Evolutionary conservation across 805 yeast species (phyloP).

Genomic region (Komagataella populi): DNA sequence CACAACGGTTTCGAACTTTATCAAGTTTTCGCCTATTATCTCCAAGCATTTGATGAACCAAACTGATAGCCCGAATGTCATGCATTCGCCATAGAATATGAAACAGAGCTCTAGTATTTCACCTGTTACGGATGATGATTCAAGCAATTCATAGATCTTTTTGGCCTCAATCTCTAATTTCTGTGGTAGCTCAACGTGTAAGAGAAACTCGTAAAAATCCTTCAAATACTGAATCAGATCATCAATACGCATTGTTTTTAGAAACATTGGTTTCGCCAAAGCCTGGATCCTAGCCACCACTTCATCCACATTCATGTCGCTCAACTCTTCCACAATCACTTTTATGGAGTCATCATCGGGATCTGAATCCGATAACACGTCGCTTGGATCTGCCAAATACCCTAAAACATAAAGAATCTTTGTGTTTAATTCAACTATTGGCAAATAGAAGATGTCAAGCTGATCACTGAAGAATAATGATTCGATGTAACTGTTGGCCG

Average conservation of each 20-base stretch:
- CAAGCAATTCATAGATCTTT: neutral
- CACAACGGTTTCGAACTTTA: neutral
- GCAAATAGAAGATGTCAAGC: neutral
- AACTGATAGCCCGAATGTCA: neutral
- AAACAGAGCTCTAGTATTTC: neutral
- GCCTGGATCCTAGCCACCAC: neutral
- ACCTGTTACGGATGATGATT: neutral
- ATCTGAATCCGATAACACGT: neutral
- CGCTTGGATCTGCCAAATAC: neutral
- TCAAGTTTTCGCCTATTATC: neutral
- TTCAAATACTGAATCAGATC: neutral
- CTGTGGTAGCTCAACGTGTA: neutral
- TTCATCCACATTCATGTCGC: neutral
- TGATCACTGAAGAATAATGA: neutral
- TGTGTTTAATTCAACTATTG: neutral
- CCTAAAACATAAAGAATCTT: neutral
- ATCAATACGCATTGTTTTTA: neutral
- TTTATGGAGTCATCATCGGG: neutral
- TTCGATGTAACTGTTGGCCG: neutral
- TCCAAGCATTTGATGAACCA: neutral
- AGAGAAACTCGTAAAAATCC: neutral
- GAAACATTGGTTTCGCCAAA: neutral
- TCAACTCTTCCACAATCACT: neutral
- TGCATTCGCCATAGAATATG: neutral
- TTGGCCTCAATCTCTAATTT: neutral